Base-by-base conservation (phyloP, 495 filamentous ascomycete genomes). In the Cairneyella variabilis region DNA sequence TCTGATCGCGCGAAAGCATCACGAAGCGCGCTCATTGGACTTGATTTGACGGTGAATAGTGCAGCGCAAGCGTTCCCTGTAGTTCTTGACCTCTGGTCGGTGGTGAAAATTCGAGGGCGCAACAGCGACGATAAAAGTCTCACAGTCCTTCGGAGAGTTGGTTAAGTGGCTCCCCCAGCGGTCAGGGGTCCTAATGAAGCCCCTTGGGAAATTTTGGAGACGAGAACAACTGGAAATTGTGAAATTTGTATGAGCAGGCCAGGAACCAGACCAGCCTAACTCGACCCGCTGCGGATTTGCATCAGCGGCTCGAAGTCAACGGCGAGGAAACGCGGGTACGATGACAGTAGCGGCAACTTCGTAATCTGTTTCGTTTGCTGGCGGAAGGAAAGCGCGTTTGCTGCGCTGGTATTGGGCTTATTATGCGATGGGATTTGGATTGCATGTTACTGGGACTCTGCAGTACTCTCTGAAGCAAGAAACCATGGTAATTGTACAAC, bases 1-100 rank as follows among this genome's bases (percentile, higher is more conserved):
- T 56, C 51, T 44, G 55, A 42, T 41, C 39, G 52, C 46, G 53
- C 37, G 1, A 56, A 45, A 40, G 28, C 59, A 57, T 62, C 60
- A 38, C 49, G 54, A 38, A 59, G 43, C 27, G 53, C 45, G 42
- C 38, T 55, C 53, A 62, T 62, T 49, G 57, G 46, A 38, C 22
- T 34, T 9, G 44, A 34, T 11, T 32, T 14, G 28, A 32, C 14
- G 28, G n/a, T n/a, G n/a, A n/a, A n/a, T n/a, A n/a, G n/a, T n/a
- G n/a, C n/a, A n/a, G n/a, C n/a, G n/a, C n/a, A n/a, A n/a, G n/a
- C n/a, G n/a, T n/a, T n/a, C n/a, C n/a, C n/a, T n/a, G n/a, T n/a
- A n/a, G n/a, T n/a, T n/a, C n/a, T n/a, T n/a, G n/a, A n/a, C n/a
- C n/a, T n/a, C n/a, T n/a, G n/a, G n/a, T n/a, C n/a, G n/a, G n/a